These are phyloP conservation scores for Grosmannia clavigera DNA, from an alignment of 2,329 filamentous ascomycete genomes.

Conservation along the genomic window DNA sequence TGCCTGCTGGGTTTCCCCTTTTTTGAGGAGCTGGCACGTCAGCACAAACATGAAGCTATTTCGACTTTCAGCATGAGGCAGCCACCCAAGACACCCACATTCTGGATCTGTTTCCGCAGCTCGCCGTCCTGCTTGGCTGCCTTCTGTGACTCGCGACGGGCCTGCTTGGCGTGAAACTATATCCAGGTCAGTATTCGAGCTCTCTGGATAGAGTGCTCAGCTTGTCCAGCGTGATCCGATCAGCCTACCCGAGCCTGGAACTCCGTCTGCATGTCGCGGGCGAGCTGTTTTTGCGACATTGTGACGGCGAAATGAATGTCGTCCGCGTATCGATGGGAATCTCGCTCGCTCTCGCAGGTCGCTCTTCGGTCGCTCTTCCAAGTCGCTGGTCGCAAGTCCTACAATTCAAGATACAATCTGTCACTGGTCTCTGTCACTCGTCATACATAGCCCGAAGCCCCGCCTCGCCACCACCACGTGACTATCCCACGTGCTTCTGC, in stretches of 20 bases:
- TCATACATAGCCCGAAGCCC: no score
- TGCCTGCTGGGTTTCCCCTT: constrained; percentile 50
- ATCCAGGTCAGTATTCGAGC: neutral
- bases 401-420: no score
- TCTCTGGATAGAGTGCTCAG: neutral
- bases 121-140: constrained; percentile 48
- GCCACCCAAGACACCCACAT: constrained; percentile 17
- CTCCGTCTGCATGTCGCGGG: constrained; percentile 50
- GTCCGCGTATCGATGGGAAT: no score
- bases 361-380: no score
- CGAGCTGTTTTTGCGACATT: constrained; percentile 47
- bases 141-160: constrained; percentile 47
- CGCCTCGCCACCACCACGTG: no score
- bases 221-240: neutral
- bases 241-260: constrained; percentile 41
- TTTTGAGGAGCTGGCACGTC: constrained; percentile 36
- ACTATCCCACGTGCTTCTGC: neutral
- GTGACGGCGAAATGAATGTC: constrained; percentile 11
- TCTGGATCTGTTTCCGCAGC: constrained; percentile 51
- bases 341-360: no score
- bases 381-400: no score
- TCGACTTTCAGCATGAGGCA: no score
- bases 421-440: no score
- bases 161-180: constrained; percentile 49
- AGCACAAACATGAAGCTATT: no score